A percentile compares a stretch with the other conserved stretches of the same genome.
Evolutionary conservation across 2,329 filamentous ascomycete genomes (phyloP).

Genomic region (Stenocarpella maydis): DNA sequence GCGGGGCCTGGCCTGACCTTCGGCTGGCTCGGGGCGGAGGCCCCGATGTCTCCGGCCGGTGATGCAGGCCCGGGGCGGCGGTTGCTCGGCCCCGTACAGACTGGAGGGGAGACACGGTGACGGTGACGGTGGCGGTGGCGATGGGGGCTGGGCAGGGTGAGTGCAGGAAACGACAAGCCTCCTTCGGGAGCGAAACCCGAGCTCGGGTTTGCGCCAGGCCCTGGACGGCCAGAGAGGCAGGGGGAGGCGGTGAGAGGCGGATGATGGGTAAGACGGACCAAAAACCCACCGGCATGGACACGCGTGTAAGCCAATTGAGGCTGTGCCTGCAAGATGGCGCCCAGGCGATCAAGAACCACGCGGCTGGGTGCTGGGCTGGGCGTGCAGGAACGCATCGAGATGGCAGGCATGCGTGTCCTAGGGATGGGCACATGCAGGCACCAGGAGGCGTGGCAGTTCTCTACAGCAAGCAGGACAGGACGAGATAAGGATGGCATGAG

Average conservation of each 20-base stretch:
- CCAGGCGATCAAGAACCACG: neutral
- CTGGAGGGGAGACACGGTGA: conserved; percentile 1
- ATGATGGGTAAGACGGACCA: conserved; percentile 20
- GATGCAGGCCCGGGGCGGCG: neutral
- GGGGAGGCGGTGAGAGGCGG: conserved; percentile 19
- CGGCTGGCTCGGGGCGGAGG: neutral
- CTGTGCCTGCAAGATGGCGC: conserved; percentile 11
- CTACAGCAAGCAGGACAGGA: neutral
- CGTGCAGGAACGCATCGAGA: neutral
- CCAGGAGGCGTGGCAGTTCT: neutral
- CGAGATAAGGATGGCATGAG: neutral
- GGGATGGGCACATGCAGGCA: neutral
- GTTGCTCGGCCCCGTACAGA: neutral
- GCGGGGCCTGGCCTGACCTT: neutral
- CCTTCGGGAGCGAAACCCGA: conserved; percentile 11
- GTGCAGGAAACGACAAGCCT: conserved; percentile 1
- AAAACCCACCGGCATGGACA: conserved; percentile 18
- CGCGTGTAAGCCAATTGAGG: conserved; percentile 21
- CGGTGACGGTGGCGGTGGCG: too few relatives aligned
- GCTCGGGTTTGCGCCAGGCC: neutral
- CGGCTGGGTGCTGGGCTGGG: neutral
- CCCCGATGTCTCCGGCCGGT: neutral
- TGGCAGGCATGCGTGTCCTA: neutral
- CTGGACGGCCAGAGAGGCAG: neutral
- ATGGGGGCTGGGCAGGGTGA: neutral